Percentiles rank a stretch among this genome's conserved stretches.
Conservation (phyloP, 768 basidiomycete genomes). For the Pleurotus tuoliensis region DNA sequence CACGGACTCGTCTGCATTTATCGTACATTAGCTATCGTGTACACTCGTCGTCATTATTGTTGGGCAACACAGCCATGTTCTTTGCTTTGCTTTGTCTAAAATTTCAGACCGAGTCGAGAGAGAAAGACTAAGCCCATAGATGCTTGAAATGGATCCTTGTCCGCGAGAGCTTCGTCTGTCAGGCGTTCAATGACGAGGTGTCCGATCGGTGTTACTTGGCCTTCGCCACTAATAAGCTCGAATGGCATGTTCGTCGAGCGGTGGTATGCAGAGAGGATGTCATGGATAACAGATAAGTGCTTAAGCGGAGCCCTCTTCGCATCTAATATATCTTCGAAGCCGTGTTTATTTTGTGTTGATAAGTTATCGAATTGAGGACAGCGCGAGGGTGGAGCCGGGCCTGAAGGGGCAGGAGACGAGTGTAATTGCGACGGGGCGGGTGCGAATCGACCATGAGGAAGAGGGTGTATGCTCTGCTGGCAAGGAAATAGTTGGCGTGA, state of each 20-base stretch:
- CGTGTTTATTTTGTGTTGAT: background rate
- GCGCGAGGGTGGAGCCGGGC: background rate
- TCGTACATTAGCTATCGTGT: background rate
- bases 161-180: conserved; percentile 28
- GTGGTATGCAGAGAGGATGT: background rate
- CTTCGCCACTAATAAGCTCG: background rate
- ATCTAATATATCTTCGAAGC: background rate
- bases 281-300: background rate
- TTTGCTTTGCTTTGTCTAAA: background rate
- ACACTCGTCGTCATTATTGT: background rate
- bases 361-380: background rate
- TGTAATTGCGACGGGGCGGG: background rate
- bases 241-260: background rate
- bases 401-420: background rate
- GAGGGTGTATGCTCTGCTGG: background rate
- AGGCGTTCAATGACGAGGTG: conserved; percentile 23
- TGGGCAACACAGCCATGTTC: too few relatives aligned
- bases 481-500: background rate
- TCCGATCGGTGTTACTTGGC: background rate
- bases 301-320: background rate
- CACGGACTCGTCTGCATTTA: background rate
- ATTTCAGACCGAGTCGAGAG: conserved; percentile 32
- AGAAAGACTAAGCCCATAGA: conserved; percentile 44
- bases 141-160: conserved; percentile 39
- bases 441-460: background rate